phyloP scores from a whole-genome alignment of 768 basidiomycete genomes.

The Tubosaeta sp. region DNA sequence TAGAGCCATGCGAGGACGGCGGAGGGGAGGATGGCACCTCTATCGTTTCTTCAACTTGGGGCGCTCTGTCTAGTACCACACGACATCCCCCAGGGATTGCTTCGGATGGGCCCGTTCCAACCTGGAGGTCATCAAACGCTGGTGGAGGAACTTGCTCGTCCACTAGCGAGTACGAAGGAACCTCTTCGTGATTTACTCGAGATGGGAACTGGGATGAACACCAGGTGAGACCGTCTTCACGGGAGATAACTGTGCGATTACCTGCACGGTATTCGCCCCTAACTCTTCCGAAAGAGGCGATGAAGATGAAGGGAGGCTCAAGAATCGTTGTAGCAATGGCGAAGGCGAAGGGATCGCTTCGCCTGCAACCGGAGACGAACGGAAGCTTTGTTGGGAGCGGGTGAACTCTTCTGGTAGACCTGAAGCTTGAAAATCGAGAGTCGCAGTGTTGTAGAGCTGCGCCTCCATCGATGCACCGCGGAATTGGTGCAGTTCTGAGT shows the following conservation, averaged over 20 bases:
- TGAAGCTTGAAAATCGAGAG: neutral
- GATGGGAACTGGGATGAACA: neutral
- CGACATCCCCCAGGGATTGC: neutral
- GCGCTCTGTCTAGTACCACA: neutral
- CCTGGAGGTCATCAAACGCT: constrained; percentile 18
- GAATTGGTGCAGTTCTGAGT: neutral
- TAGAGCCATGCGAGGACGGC: neutral
- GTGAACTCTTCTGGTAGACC: neutral
- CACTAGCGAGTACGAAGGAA: constrained; percentile 21
- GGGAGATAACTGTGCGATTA: neutral
- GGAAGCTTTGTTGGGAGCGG: neutral
- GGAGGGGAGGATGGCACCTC: neutral
- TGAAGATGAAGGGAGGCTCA: neutral
- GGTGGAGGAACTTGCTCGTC: constrained; percentile 24
- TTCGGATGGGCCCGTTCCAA: neutral
- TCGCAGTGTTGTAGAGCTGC: neutral
- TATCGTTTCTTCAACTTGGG: neutral
- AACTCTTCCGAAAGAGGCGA: neutral
- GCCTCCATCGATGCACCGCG: neutral
- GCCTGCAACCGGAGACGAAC: neutral
- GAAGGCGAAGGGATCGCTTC: neutral
- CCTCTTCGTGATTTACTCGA: constrained; percentile 14
- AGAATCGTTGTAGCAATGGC: neutral
- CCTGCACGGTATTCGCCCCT: neutral
- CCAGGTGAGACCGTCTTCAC: neutral